Evolutionary conservation across 495 filamentous ascomycete species (phyloP).

Genomic region (Aspergillus sclerotioniger): DNA sequence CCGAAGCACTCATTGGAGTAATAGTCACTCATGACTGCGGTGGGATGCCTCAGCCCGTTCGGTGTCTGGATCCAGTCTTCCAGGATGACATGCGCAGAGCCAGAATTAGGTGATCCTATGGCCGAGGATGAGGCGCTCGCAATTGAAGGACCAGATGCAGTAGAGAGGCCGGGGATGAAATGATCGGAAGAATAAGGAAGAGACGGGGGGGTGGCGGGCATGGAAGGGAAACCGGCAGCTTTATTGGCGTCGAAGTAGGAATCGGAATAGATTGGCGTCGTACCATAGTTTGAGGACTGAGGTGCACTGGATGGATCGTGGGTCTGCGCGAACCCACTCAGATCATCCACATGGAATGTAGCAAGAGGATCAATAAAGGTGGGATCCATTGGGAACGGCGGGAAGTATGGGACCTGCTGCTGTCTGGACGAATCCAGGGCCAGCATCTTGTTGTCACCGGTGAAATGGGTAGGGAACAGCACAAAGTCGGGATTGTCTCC

Average conservation of each 20-base stretch:
- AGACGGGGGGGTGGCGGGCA: slow-evolving; percentile 39
- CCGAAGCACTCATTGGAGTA: slow-evolving; percentile 51
- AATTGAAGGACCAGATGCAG: slow-evolving; percentile 69
- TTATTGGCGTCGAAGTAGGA: slow-evolving; percentile 30
- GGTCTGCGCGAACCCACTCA: slow-evolving; percentile 27
- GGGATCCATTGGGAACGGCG: slow-evolving; percentile 37
- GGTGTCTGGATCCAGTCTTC: slow-evolving; percentile 60
- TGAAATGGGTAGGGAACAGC: slow-evolving; percentile 21
- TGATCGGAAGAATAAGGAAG: slow-evolving; percentile 36
- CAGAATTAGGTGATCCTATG: slow-evolving; percentile 76
- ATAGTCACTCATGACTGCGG: slow-evolving; percentile 61
- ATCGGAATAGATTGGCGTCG: slow-evolving; percentile 25
- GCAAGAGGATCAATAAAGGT: slow-evolving; percentile 34
- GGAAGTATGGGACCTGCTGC: slow-evolving; percentile 35
- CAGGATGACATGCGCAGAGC: slow-evolving; percentile 57
- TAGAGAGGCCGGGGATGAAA: slow-evolving; percentile 61
- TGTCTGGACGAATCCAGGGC: slow-evolving; percentile 38
- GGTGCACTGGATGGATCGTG: slow-evolving; percentile 25
- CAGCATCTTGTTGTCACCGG: slow-evolving; percentile 32
- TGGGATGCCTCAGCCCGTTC: slow-evolving; percentile 64
- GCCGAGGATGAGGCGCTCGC: slow-evolving; percentile 73
- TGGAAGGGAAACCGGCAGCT: slow-evolving; percentile 30
- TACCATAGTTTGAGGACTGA: slow-evolving; percentile 31
- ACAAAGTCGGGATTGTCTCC: slow-evolving; percentile 26
- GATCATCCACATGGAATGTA: slow-evolving; percentile 29